These are phyloP conservation scores for Exophiala viscosa DNA, from an alignment of 2,329 filamentous ascomycete genomes.

Conservation along the genomic window DNA sequence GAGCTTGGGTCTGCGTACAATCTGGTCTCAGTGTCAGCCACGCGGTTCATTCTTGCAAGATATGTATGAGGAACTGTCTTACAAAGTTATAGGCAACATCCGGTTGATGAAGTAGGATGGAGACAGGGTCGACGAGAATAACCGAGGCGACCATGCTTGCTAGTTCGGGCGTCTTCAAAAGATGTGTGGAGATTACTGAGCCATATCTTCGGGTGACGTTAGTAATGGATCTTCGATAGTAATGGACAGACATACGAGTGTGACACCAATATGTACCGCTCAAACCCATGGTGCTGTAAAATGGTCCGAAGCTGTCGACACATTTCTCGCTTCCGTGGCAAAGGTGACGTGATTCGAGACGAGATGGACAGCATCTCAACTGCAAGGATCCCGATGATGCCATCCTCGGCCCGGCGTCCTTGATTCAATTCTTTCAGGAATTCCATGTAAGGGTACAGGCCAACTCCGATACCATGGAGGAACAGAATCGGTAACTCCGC, in stretches of 20 bases:
- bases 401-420: conserved; percentile 5
- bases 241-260: conserved; percentile 43
- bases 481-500: conserved; percentile 59
- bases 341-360: conserved; percentile 34
- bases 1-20: conserved; percentile 43
- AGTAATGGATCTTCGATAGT: neutral
- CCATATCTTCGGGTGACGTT: conserved; percentile 49
- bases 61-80: neutral
- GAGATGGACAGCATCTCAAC: conserved; percentile 43
- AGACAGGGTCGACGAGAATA: conserved; percentile 59
- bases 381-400: conserved; percentile 14
- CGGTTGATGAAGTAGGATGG: conserved; percentile 64
- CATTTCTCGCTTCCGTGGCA: conserved; percentile 41
- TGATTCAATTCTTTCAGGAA: conserved; percentile 56
- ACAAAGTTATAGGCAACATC: conserved; percentile 68
- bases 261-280: conserved; percentile 57
- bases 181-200: conserved; percentile 59
- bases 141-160: conserved; percentile 47
- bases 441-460: conserved; percentile 59
- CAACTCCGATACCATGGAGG: conserved; percentile 68
- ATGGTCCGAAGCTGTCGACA: conserved; percentile 55
- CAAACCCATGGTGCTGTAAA: conserved; percentile 55
- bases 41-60: neutral
- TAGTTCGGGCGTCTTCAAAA: conserved; percentile 52
- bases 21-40: conserved; percentile 30